These are phyloP conservation scores for Strobilomyces echinocephalus DNA, from an alignment of 768 basidiomycete genomes.

Conservation along the genomic window DNA sequence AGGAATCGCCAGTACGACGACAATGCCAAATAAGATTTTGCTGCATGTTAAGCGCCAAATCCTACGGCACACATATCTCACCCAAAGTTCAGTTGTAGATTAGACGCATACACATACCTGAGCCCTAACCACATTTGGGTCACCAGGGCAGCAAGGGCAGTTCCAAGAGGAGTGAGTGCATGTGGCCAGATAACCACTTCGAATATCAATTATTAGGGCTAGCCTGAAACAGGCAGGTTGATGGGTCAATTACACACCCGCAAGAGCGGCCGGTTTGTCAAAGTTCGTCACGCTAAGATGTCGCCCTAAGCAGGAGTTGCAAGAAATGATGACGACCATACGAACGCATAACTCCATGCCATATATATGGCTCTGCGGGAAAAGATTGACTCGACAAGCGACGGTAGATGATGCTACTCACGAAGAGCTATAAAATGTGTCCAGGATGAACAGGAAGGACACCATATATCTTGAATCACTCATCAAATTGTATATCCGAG, in stretches of 20 bases:
- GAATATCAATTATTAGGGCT: background rate
- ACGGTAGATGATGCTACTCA: slow-evolving; percentile 1
- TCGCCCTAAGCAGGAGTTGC: background rate
- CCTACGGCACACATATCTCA: background rate
- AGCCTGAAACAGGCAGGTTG: background rate
- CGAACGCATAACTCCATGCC: no score
- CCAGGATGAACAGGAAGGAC: slow-evolving; percentile 15
- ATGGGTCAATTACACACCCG: background rate
- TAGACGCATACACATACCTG: background rate
- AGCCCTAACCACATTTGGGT: background rate
- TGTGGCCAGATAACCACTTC: background rate
- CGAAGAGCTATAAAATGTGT: slow-evolving; percentile 18
- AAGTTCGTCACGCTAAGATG: background rate
- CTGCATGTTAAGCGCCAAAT: slow-evolving; percentile 15
- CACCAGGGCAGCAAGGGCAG: background rate
- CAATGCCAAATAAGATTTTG: slow-evolving; percentile 28
- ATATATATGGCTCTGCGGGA: background rate
- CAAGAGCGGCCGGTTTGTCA: background rate
- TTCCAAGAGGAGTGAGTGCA: background rate
- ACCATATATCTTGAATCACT: slow-evolving; percentile 10
- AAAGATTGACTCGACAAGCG: no score
- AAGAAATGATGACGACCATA: background rate
- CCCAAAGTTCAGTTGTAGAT: background rate
- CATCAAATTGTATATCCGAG: background rate
- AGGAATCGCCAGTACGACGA: slow-evolving; percentile 33